Evolutionary conservation across 2,329 filamentous ascomycete genomes (phyloP), one percentile per base, ranked within the genome.

Genomic region (Scopulariopsis brevicaulis): DNA sequence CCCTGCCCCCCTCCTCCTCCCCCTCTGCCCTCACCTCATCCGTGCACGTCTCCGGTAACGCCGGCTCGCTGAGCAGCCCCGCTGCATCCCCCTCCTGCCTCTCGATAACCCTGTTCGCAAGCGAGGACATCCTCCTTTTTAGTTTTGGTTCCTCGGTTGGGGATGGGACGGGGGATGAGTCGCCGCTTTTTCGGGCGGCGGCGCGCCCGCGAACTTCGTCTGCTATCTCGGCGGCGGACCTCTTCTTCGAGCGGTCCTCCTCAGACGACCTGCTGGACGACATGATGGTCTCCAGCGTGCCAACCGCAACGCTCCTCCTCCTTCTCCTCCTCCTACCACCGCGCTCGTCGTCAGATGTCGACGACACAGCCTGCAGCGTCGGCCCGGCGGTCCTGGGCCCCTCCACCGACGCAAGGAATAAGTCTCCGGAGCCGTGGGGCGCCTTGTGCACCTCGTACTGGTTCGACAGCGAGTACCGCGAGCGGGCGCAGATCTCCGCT

Each of bases 381-480:
- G 79, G 80, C 58, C 22, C 71, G 63, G 5, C 46, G 46, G n/a
- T n/a, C 15, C 61, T 63, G 43, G 43, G 15, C 54, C 69, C 66
- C 12, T 67, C 64, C n/a, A 62, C 63, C 28, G 62, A 65, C 2
- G 68, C 61, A 20, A 76, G 55, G 60, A 83, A 81, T 1, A 73
- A 69, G 1, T 77, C 68, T 3, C 83, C 81, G 1, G 79, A 80
- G 22, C 82, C 82, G 63, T 85, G 83, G 15, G 83, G 83, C 14
- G 79, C 73, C 60, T 85, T 80, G 63, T 86, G 83, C 7, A 84
- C 81, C 64, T 85, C 83, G 64, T 86, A 85, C 65, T 86, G 83
- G 66, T 85, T 84, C 68, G 82, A 85, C 56, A 86, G 66, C 48
- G 82, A 85, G 66, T 85, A 86, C 51, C 80, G 77, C 14, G 82